Evolutionary conservation across 768 basidiomycete genomes (phyloP).

Genomic region (Gloeophyllum trabeum): DNA sequence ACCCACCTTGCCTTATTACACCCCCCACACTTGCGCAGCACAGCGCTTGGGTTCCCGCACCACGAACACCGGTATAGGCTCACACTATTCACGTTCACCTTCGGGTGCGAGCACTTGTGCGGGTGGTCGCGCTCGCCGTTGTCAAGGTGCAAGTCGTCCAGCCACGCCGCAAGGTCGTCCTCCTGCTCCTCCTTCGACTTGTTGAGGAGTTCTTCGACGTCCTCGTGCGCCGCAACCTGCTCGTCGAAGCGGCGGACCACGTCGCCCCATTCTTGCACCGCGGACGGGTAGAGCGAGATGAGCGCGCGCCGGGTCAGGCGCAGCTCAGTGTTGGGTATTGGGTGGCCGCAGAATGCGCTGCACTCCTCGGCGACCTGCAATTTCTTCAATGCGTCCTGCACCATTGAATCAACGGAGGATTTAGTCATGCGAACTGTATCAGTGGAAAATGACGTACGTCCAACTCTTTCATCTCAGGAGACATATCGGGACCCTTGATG

Average conservation of each 20-base stretch:
- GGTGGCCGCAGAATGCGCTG: slow-evolving; percentile 29
- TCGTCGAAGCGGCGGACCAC: slow-evolving; percentile 27
- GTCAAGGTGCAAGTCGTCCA: slow-evolving; percentile 34
- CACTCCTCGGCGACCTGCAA: slow-evolving; percentile 45
- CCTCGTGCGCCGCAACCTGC: slow-evolving; percentile 13
- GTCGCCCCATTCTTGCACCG: slow-evolving; percentile 33
- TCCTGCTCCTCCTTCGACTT: slow-evolving; percentile 24
- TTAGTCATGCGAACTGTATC: not conserved
- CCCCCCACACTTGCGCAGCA: slow-evolving; percentile 37
- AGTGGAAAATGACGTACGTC: slow-evolving; percentile 23
- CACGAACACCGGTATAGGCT: slow-evolving; percentile 50
- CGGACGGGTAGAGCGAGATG: slow-evolving; percentile 31
- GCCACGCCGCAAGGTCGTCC: slow-evolving; percentile 49
- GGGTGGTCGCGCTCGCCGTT: slow-evolving; percentile 22
- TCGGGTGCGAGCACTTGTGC: slow-evolving; percentile 21
- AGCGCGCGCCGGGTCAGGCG: slow-evolving; percentile 42
- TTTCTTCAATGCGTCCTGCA: slow-evolving; percentile 24
- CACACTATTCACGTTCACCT: slow-evolving; percentile 35
- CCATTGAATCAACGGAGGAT: too few species aligned
- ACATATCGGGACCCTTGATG: slow-evolving; percentile 38
- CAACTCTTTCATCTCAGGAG: slow-evolving; percentile 36
- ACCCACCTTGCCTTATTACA: slow-evolving; percentile 29
- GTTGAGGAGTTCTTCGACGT: slow-evolving; percentile 12
- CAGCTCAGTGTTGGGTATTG: slow-evolving; percentile 38
- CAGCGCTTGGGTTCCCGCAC: slow-evolving; percentile 54